Evolutionary conservation across 1,284 basidiomycete genomes (phyloP).

Genomic region (Naganishia cerealis): DNA sequence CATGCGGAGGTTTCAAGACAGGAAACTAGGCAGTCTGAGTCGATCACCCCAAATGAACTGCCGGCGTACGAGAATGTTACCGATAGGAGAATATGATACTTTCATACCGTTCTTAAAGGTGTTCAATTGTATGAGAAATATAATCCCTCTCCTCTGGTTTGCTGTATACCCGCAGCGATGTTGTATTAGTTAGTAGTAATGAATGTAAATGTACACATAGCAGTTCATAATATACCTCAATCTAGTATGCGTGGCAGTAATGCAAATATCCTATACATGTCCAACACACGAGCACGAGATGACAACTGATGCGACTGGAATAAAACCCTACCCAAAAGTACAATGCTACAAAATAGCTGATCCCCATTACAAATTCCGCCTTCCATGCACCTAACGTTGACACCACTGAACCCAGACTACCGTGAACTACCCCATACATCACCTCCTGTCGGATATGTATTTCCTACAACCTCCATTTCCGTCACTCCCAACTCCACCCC

Average conservation of each 20-base stretch:
- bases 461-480: conserved; percentile 14
- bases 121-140: not conserved
- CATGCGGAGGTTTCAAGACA: conserved; percentile 1
- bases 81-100: not conserved
- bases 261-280: too few relatives aligned
- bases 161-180: not conserved
- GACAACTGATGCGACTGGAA: not conserved
- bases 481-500: conserved; percentile 24
- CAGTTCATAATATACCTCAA: too few relatives aligned
- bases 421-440: conserved; percentile 4
- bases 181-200: not conserved
- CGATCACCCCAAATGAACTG: not conserved
- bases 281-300: not conserved
- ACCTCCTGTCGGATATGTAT: not conserved
- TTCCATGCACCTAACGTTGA: not conserved
- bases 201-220: too few relatives aligned
- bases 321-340: not conserved
- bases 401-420: not conserved
- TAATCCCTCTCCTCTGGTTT: not conserved
- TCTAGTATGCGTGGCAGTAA: too few relatives aligned
- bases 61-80: conserved; percentile 5
- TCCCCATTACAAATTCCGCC: not conserved
- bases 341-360: not conserved
- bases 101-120: not conserved
- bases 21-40: not conserved